A percentile compares a stretch with the other conserved stretches of the same genome.
Conservation (phyloP, 2,329 filamentous ascomycete species). For the Bipolaris oryzae region DNA sequence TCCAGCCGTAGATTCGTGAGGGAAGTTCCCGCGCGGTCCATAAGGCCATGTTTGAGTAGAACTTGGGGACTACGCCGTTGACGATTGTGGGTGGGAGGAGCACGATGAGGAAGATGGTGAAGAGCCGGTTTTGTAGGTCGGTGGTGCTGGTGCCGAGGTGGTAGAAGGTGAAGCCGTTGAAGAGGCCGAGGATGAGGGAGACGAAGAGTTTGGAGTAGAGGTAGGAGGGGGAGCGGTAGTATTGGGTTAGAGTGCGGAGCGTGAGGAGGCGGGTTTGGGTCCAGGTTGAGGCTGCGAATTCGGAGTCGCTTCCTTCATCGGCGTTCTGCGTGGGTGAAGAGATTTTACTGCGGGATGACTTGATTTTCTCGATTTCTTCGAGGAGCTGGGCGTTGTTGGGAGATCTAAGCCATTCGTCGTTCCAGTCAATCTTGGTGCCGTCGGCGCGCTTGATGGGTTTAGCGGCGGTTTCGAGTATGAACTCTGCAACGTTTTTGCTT, state of each 20-base stretch:
- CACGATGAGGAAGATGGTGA: conserved; percentile 68
- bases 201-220: conserved; percentile 78
- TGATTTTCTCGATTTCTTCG: conserved; percentile 69
- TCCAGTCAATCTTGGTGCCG: conserved; percentile 70
- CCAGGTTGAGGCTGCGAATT: conserved; percentile 70
- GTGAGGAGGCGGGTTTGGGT: conserved; percentile 70
- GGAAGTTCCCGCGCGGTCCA: conserved; percentile 78
- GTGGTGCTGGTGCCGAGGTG: conserved; percentile 67
- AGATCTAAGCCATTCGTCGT: conserved; percentile 74
- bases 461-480: conserved; percentile 69
- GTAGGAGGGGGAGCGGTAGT: conserved; percentile 79
- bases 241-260: conserved; percentile 71
- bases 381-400: conserved; percentile 64
- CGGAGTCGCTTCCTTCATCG: conserved; percentile 47
- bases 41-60: conserved; percentile 72
- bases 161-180: conserved; percentile 82
- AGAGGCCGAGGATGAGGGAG: conserved; percentile 72
- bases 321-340: conserved; percentile 35
- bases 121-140: conserved; percentile 79
- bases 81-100: conserved; percentile 71
- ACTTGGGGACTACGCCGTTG: conserved; percentile 77
- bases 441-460: conserved; percentile 60
- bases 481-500: conserved; percentile 69
- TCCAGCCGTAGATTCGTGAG: conserved; percentile 76
- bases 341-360: conserved; percentile 60